A percentile compares a stretch with the other conserved stretches of the same genome.
Conservation (phyloP, 495 filamentous ascomycete species). For the Stereocaulon alpinum region DNA sequence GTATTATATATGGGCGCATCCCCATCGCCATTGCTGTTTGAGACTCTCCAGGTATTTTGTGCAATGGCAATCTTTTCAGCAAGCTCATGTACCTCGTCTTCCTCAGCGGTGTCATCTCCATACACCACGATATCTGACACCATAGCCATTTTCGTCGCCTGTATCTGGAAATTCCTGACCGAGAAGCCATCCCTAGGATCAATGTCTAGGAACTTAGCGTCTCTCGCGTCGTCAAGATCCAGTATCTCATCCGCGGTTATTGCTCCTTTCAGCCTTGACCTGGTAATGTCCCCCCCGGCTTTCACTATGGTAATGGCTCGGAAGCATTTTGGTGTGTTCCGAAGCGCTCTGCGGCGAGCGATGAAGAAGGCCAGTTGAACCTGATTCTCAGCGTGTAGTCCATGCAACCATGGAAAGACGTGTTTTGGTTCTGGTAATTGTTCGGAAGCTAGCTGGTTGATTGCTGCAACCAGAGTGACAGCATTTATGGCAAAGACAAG, state of each 20-base stretch:
- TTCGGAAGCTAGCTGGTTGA: slow-evolving; percentile 65
- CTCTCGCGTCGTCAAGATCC: slow-evolving; percentile 24
- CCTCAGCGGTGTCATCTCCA: slow-evolving; percentile 50
- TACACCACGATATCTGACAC: slow-evolving; percentile 91
- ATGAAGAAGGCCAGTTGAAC: slow-evolving; percentile 85
- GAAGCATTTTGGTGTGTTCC: slow-evolving; percentile 67
- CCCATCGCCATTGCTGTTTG: slow-evolving; percentile 44
- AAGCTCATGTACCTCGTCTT: slow-evolving; percentile 48
- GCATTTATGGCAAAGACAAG: slow-evolving; percentile 66
- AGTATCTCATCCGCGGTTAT: slow-evolving; percentile 73
- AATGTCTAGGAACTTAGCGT: slow-evolving; percentile 38
- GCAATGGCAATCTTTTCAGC: slow-evolving; percentile 65
- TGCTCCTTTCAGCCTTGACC: slow-evolving; percentile 75
- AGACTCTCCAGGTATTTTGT: slow-evolving; percentile 61
- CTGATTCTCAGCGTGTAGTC: slow-evolving; percentile 80
- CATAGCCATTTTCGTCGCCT: slow-evolving; percentile 77
- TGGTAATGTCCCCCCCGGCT: slow-evolving; percentile 66
- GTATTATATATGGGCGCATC: slow-evolving; percentile 66
- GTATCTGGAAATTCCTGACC: slow-evolving; percentile 92
- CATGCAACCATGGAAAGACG: slow-evolving; percentile 97
- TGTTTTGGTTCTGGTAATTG: slow-evolving; percentile 70
- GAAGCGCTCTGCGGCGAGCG: slow-evolving; percentile 57
- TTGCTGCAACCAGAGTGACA: slow-evolving; percentile 53
- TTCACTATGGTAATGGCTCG: slow-evolving; percentile 82
- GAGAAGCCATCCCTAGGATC: slow-evolving; percentile 81